Evolutionary conservation across 331 rosid species (phyloP).

Genomic region (Telfairia occidentalis): DNA sequence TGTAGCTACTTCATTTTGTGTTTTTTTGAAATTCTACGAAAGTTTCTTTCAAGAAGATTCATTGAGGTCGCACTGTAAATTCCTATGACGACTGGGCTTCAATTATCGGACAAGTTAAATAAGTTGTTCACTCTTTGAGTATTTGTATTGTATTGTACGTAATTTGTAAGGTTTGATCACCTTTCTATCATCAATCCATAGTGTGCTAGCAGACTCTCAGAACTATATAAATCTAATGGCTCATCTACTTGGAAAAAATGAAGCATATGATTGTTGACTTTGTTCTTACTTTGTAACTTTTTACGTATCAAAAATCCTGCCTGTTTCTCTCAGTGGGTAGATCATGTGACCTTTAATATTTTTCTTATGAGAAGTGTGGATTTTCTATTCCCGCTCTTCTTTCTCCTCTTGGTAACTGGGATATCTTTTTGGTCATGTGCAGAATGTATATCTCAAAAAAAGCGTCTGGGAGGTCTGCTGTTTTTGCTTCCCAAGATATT

Average conservation of each 20-base stretch:
- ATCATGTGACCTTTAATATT: not conserved
- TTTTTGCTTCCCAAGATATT: conserved; percentile 74
- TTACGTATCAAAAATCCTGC: not conserved
- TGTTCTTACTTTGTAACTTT: not conserved
- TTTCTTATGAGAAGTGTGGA: conserved; percentile 1
- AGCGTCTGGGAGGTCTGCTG: conserved; percentile 83
- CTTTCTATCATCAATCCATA: not conserved
- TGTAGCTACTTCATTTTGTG: not conserved
- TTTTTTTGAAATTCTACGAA: not conserved
- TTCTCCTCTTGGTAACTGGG: not conserved
- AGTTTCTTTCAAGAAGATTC: not conserved
- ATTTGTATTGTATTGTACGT: not conserved
- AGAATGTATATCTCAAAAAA: conserved; percentile 68
- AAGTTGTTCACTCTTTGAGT: not conserved
- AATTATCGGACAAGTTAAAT: not conserved
- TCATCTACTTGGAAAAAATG: not conserved
- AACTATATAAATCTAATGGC: not conserved
- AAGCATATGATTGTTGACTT: not conserved
- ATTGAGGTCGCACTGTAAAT: not conserved
- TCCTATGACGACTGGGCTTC: not conserved
- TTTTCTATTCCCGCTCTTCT: not conserved
- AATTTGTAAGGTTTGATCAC: not conserved
- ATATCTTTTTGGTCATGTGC: conserved; percentile 21
- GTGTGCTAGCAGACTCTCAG: not conserved
- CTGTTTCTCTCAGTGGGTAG: not conserved